phyloP scores from a whole-genome alignment of 2,329 filamentous ascomycete species.

The Aspergillus sp. region DNA sequence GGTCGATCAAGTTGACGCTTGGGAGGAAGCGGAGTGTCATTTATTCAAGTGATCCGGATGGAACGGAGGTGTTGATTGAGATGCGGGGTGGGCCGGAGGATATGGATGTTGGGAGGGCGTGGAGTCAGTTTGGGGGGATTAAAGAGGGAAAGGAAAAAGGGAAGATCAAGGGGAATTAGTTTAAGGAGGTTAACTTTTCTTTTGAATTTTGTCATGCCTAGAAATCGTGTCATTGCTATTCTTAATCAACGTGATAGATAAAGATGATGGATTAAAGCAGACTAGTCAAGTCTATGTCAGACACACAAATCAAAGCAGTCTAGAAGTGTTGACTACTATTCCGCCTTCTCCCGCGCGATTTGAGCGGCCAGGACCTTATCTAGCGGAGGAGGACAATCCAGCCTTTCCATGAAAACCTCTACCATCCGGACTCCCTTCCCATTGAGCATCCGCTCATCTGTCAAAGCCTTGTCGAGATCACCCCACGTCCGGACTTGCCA shows the following conservation, averaged over 20 bases:
- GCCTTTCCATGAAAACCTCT: conserved; percentile 42
- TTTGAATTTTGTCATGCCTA: too few relatives aligned
- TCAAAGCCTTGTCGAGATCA: conserved; percentile 45
- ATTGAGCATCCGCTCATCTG: conserved; percentile 35
- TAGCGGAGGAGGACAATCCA: conserved; percentile 38
- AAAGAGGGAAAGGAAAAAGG: neutral
- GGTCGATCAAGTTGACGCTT: conserved; percentile 55
- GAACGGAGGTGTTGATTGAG: neutral
- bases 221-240: too few relatives aligned
- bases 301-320: too few relatives aligned
- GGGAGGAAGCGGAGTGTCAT: conserved; percentile 26
- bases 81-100: neutral
- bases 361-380: conserved; percentile 33
- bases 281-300: too few relatives aligned
- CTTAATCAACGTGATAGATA: neutral
- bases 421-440: conserved; percentile 43
- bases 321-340: too few relatives aligned
- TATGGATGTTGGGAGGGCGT: neutral
- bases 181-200: too few relatives aligned
- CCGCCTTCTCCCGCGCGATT: conserved; percentile 26
- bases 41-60: neutral
- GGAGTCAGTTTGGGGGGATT: neutral
- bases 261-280: neutral
- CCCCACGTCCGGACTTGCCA: conserved; percentile 46
- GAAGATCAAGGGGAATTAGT: too few relatives aligned